A percentile compares a stretch with the other conserved stretches of the same genome.
These are phyloP conservation scores for Entrophospora sp. DNA, from an alignment of 192 early-diverging fungal species.

Conservation along the genomic window DNA sequence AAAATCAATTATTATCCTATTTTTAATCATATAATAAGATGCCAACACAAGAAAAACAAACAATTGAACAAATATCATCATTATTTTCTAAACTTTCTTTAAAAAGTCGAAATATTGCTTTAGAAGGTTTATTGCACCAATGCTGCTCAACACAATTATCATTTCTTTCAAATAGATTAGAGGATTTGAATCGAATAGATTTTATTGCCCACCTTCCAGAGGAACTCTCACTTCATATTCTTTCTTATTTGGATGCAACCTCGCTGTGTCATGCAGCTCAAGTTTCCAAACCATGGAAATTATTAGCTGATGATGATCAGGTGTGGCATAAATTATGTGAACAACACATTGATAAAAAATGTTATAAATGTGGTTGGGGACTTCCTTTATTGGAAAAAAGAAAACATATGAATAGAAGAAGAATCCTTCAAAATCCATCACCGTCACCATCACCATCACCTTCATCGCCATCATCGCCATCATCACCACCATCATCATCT, in stretches of 20 bases:
- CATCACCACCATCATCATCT: slow-evolving; percentile 14
- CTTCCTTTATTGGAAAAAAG: slow-evolving; percentile 74
- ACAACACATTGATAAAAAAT: slow-evolving; percentile 95
- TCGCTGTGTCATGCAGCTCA: slow-evolving; percentile 88
- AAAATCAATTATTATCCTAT: too few relatives aligned
- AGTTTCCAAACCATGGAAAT: slow-evolving; percentile 74
- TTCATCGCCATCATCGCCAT: slow-evolving; percentile 13
- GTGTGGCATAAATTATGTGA: slow-evolving; percentile 97
- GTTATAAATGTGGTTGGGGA: slow-evolving; percentile 95
- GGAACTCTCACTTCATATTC: slow-evolving; percentile 76
- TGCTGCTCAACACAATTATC: slow-evolving; percentile 86
- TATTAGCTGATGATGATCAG: slow-evolving; percentile 80
- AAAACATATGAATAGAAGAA: slow-evolving; percentile 35
- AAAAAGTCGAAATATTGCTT: slow-evolving; percentile 58
- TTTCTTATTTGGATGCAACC: slow-evolving; percentile 86
- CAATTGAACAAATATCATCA: too few relatives aligned
- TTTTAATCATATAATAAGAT: too few relatives aligned
- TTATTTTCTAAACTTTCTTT: too few relatives aligned
- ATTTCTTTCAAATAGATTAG: slow-evolving; percentile 60
- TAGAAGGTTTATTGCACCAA: slow-evolving; percentile 68
- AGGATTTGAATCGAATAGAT: slow-evolving; percentile 71
- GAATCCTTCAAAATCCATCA: slow-evolving; percentile 16
- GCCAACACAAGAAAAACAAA: too few relatives aligned
- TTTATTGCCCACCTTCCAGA: slow-evolving; percentile 66
- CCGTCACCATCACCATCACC: slow-evolving; percentile 3